phyloP scores from a whole-genome alignment of 2,329 filamentous ascomycete species.

The Aureobasidium pullulans region DNA sequence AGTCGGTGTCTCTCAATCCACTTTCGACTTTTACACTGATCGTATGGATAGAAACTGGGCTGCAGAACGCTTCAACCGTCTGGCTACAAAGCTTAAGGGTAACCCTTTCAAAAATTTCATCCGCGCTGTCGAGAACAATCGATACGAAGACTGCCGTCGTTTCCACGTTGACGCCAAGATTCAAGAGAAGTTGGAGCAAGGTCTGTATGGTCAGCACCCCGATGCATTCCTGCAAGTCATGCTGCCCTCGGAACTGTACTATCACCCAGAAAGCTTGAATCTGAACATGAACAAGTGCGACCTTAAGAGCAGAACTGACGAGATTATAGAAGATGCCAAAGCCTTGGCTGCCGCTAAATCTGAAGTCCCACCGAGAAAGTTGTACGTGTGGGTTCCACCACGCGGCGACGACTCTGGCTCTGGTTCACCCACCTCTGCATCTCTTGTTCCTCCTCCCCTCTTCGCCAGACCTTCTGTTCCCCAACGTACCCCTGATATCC shows the following conservation, averaged over 20 bases:
- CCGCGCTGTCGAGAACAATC: background rate
- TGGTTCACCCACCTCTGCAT: too few species aligned
- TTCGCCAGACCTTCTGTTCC: too few species aligned
- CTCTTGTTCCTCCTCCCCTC: too few species aligned
- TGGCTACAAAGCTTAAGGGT: background rate
- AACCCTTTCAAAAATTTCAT: background rate
- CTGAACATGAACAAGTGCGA: background rate
- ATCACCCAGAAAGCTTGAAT: background rate
- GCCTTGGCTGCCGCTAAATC: background rate
- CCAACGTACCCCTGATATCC: too few species aligned
- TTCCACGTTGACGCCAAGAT: background rate
- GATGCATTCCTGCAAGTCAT: background rate
- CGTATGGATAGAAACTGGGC: background rate
- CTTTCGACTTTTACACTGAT: constrained; percentile 1
- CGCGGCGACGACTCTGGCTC: too few species aligned
- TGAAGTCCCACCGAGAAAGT: too few species aligned
- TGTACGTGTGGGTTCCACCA: too few species aligned
- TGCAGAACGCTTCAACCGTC: background rate
- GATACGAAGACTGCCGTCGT: background rate
- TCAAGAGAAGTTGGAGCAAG: background rate
- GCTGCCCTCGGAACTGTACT: background rate
- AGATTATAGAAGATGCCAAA: background rate
- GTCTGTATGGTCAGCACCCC: background rate
- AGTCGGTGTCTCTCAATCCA: background rate
- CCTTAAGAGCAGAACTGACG: background rate